These are phyloP conservation scores for Lyophyllum shimeji DNA, from an alignment of 768 basidiomycete genomes.

Conservation along the genomic window DNA sequence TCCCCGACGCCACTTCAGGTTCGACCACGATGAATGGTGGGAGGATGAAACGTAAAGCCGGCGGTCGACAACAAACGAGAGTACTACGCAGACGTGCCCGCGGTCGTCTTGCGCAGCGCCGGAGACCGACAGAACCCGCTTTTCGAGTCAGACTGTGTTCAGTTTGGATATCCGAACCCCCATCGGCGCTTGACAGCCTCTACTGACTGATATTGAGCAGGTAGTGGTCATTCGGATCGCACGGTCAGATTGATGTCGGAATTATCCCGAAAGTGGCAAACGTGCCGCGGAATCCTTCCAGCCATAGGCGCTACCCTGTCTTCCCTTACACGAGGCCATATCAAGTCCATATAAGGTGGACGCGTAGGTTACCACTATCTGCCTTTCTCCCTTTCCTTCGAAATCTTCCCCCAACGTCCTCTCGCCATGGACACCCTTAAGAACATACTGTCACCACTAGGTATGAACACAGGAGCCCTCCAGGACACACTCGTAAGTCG, in stretches of 20 bases:
- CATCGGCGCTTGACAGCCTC: background rate
- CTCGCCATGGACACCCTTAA: slow-evolving; percentile 67
- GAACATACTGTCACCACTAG: slow-evolving; percentile 69
- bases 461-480: slow-evolving; percentile 64
- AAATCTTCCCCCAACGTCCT: slow-evolving; percentile 18
- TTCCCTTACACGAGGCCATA: slow-evolving; percentile 43
- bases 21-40: slow-evolving; percentile 15
- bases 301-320: slow-evolving; percentile 33
- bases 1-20: slow-evolving; percentile 20
- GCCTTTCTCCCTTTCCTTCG: slow-evolving; percentile 28
- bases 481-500: slow-evolving; percentile 74
- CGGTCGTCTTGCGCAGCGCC: background rate
- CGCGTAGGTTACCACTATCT: slow-evolving; percentile 35
- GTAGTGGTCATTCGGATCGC: slow-evolving; percentile 9
- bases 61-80: background rate
- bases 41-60: slow-evolving; percentile 20
- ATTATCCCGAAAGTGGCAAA: slow-evolving; percentile 13
- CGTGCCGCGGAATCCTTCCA: slow-evolving; percentile 24
- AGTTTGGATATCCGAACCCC: slow-evolving; percentile 5
- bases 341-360: slow-evolving; percentile 42
- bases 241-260: slow-evolving; percentile 14
- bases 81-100: background rate
- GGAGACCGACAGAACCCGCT: background rate
- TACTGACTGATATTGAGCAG: slow-evolving; percentile 9
- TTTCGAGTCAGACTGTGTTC: slow-evolving; percentile 2